phyloP scores from a whole-genome alignment of 176 grass and related monocot species.

The Alopecurus myosuroides region DNA sequence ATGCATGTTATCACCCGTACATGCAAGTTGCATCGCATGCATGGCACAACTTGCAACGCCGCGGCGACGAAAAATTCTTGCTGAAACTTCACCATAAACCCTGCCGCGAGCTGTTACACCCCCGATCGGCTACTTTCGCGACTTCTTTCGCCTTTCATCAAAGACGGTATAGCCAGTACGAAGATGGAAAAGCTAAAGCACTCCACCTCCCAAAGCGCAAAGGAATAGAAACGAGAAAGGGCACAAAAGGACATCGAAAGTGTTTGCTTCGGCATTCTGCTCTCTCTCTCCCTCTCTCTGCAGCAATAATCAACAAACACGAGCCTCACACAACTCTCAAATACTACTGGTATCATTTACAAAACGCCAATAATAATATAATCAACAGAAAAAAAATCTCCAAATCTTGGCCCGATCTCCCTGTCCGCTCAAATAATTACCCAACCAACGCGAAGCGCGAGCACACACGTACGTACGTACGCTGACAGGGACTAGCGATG shows the following conservation, averaged over 20 bases:
- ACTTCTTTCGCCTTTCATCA: conserved; percentile 27
- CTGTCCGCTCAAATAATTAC: neutral
- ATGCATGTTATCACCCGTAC: too few relatives aligned
- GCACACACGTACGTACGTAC: neutral
- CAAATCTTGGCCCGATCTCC: neutral
- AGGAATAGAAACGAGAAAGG: conserved; percentile 27
- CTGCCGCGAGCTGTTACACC: neutral
- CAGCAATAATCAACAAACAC: neutral
- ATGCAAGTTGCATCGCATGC: too few relatives aligned
- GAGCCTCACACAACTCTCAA: too few relatives aligned
- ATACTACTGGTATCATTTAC: too few relatives aligned
- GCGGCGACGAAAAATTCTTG: too few relatives aligned
- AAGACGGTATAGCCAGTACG: neutral
- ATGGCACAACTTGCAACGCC: too few relatives aligned
- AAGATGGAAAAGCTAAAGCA: conserved; percentile 8
- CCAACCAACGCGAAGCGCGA: neutral
- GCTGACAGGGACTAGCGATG: neutral
- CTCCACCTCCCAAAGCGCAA: neutral
- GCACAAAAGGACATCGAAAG: neutral
- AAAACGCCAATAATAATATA: too few relatives aligned
- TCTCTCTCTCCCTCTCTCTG: neutral
- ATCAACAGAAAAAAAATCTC: neutral
- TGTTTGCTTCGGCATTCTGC: too few relatives aligned
- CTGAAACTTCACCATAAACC: too few relatives aligned
- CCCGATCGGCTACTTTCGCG: neutral